phyloP scores from a whole-genome alignment of 768 basidiomycete species.

The Cystofilobasidium ferigula region DNA sequence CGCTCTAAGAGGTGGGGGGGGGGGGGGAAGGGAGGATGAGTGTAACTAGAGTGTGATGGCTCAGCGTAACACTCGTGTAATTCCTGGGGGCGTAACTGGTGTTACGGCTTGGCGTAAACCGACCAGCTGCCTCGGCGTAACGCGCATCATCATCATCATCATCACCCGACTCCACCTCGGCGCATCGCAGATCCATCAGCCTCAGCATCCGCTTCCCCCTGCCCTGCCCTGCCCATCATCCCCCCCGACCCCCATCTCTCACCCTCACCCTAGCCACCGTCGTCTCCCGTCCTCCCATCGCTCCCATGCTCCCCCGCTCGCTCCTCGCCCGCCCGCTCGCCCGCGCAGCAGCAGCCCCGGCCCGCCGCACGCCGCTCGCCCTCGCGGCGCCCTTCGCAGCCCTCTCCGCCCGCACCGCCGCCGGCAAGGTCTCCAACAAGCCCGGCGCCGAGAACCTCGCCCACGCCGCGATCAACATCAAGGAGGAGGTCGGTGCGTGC shows the following conservation, averaged over 20 bases:
- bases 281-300: neutral
- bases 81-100: too few relatives aligned
- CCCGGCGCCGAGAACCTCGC: constrained; percentile 23
- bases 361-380: neutral
- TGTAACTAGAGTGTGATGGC: too few relatives aligned
- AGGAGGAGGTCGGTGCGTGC: constrained; percentile 27
- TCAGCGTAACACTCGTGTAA: too few relatives aligned
- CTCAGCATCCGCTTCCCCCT: too few relatives aligned
- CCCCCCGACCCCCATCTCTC: neutral
- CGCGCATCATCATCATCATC: too few relatives aligned
- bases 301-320: neutral
- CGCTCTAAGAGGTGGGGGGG: too few relatives aligned
- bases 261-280: neutral
- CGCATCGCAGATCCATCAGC: too few relatives aligned
- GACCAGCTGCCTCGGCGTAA: too few relatives aligned
- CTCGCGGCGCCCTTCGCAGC: neutral
- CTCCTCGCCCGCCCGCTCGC: neutral
- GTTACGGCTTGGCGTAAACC: too few relatives aligned
- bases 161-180: too few relatives aligned
- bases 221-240: neutral
- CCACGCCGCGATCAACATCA: constrained; percentile 28
- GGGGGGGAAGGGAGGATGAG: too few relatives aligned
- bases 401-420: constrained; percentile 22
- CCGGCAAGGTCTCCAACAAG: constrained; percentile 3
- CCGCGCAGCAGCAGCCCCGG: neutral